These are phyloP conservation scores for Chimonanthus praecox DNA, from an alignment of 164 flowering plant species.

Conservation along the genomic window DNA sequence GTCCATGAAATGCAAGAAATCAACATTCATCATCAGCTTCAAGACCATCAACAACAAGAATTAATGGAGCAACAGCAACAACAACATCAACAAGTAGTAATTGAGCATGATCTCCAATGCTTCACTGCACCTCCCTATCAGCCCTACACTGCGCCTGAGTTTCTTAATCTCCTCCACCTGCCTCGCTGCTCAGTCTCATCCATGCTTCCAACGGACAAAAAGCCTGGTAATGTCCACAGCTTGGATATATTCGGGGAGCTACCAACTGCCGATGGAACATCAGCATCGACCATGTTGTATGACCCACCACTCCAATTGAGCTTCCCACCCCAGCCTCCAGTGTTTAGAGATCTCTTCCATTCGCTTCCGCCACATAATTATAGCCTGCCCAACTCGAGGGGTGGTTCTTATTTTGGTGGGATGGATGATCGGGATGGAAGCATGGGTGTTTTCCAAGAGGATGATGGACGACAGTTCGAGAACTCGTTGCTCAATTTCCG, in stretches of 20 bases:
- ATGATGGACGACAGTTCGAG: constrained; percentile 35
- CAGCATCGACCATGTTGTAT: constrained; percentile 26
- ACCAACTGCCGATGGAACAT: constrained; percentile 7
- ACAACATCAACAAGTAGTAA: constrained; percentile 7
- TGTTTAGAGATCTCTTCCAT: constrained; percentile 55
- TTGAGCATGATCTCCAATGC: constrained; percentile 15
- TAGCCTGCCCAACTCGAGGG: constrained; percentile 22
- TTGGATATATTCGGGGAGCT: constrained; percentile 34
- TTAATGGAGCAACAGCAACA: constrained; percentile 18
- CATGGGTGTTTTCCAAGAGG: constrained; percentile 27
- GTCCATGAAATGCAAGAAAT: constrained; percentile 21
- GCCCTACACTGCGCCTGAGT: constrained; percentile 37
- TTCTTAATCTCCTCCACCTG: constrained; percentile 48
- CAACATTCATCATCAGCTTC: constrained; percentile 6
- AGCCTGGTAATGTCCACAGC: constrained; percentile 16
- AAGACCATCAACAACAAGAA: constrained; percentile 8
- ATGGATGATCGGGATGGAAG: constrained; percentile 40
- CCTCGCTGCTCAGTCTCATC: constrained; percentile 39
- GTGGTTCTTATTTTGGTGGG: constrained; percentile 43
- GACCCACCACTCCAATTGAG: constrained; percentile 64
- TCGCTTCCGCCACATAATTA: constrained; percentile 47
- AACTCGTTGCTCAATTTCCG: constrained; percentile 57
- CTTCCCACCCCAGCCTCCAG: constrained; percentile 70
- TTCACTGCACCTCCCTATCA: constrained; percentile 19
- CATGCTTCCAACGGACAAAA: constrained; percentile 26